A percentile compares a stretch with the other conserved stretches of the same genome.
phyloP scores from a whole-genome alignment of 768 basidiomycete genomes.

The Dioszegia hungarica region DNA sequence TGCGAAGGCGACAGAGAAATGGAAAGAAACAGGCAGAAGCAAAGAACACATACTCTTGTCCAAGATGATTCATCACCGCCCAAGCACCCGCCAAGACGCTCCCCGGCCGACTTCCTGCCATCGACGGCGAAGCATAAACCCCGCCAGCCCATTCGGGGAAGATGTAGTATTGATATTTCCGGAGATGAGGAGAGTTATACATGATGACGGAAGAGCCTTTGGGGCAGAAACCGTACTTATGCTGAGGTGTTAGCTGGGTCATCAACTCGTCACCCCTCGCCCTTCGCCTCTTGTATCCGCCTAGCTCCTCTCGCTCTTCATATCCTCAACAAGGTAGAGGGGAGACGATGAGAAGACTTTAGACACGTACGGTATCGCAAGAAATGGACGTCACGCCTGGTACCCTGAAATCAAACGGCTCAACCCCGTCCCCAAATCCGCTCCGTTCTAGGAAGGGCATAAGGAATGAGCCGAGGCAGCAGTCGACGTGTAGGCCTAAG shows the following conservation, averaged over 20 bases:
- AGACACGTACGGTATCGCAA: slow-evolving; percentile 68
- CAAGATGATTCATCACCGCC: slow-evolving; percentile 94
- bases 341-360: background rate
- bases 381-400: slow-evolving; percentile 89
- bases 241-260: slow-evolving; percentile 21
- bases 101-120: slow-evolving; percentile 81
- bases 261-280: too few species aligned
- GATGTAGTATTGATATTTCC: slow-evolving; percentile 80
- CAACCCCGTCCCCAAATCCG: slow-evolving; percentile 59
- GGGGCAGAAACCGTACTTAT: slow-evolving; percentile 85
- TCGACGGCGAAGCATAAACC: slow-evolving; percentile 81
- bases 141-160: slow-evolving; percentile 71
- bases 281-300: too few species aligned
- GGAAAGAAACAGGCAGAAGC: background rate
- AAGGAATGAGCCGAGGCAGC: slow-evolving; percentile 89
- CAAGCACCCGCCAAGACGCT: slow-evolving; percentile 90
- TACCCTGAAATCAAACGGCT: slow-evolving; percentile 84
- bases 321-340: slow-evolving; percentile 6
- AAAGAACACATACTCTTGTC: slow-evolving; percentile 62
- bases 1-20: too few species aligned
- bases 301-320: too few species aligned
- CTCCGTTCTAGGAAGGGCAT: slow-evolving; percentile 77
- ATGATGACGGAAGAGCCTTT: slow-evolving; percentile 95
- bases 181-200: slow-evolving; percentile 74
- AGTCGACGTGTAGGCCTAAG: slow-evolving; percentile 87